Base-by-base conservation (phyloP, 2,329 filamentous ascomycete species). In the Moelleriella libera region DNA sequence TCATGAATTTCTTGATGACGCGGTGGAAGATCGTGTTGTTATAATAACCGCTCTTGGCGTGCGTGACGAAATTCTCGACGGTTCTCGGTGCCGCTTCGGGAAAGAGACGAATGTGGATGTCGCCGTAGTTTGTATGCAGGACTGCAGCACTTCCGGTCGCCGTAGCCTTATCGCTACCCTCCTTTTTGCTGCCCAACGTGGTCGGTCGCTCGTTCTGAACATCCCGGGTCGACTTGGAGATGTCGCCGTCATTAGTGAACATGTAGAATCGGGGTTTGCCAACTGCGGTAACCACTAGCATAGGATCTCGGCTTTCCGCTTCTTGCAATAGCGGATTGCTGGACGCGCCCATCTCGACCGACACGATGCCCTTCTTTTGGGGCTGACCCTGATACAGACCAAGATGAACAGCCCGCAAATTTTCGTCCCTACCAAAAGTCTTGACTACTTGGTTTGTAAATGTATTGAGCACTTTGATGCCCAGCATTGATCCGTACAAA, bases 1-100 rank as follows among this genome's bases (percentile, higher is more conserved):
- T 95, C 94, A 98, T 98, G 68, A 98, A 98, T 60, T 96, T 96
- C 51, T 85, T 81, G 56, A 98, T 98, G 6, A 98, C 85, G 34
- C 92, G 83, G 65, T 98, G 92, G 73, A 98, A 98, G 56, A 96
- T 90, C 34, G 90, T 89, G 65, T 87, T 87, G 69, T 98, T 97
- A 71, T 98, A 98, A 64, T 98, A 98, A 1, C 87, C 88, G 49
- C 82, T 83, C 58, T 83, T 84, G 3, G 88, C 79, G 58, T 97
- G 92, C 0, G 88, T 94, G 48, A 94, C 86, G 62, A 98, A 98
- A 64, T 98, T 98, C 67, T 98, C 92, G 4, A 98, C 90, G 0
- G 94, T 82, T 62, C 90, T 94, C 32, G 94, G 92, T 8, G 92
- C 90, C 2, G 87, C 87, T 51, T 92, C 85, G 1, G 92, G 90